Conservation (phyloP, 257 asterid genomes). For the Solanum bulbocastanum region DNA sequence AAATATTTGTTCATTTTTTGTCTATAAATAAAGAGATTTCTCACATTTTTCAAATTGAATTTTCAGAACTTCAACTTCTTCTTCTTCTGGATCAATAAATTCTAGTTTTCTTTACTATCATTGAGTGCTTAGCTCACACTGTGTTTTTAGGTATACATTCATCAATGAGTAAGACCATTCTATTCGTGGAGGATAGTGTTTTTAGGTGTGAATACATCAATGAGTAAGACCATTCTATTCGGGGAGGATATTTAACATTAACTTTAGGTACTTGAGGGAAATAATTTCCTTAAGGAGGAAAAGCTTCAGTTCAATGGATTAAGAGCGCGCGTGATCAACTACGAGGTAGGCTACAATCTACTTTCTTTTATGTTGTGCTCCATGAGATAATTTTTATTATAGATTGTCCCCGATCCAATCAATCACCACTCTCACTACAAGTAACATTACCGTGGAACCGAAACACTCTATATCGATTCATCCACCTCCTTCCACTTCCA, state of each 20-base stretch:
- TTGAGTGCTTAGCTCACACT: neutral
- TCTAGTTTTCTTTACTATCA: neutral
- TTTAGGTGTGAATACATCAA: too few relatives aligned
- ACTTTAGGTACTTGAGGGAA: neutral
- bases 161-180: neutral
- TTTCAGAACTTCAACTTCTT: neutral
- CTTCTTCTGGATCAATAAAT: neutral
- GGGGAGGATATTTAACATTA: neutral
- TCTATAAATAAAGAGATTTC: neutral
- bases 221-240: neutral
- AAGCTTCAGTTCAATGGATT: neutral
- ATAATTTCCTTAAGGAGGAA: neutral
- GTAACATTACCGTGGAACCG: neutral
- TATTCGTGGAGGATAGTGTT: neutral
- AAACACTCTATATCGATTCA: neutral
- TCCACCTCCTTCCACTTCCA: neutral
- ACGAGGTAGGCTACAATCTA: neutral
- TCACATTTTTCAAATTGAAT: neutral
- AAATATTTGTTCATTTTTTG: neutral
- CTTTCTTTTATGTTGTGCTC: neutral
- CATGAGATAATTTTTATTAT: neutral
- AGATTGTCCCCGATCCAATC: neutral
- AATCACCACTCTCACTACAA: neutral
- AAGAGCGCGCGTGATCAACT: neutral
- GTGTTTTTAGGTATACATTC: neutral